Evolutionary conservation across 257 asterid genomes (phyloP), one percentile per base, ranked within the genome.

Genomic region (Verbena officinalis): DNA sequence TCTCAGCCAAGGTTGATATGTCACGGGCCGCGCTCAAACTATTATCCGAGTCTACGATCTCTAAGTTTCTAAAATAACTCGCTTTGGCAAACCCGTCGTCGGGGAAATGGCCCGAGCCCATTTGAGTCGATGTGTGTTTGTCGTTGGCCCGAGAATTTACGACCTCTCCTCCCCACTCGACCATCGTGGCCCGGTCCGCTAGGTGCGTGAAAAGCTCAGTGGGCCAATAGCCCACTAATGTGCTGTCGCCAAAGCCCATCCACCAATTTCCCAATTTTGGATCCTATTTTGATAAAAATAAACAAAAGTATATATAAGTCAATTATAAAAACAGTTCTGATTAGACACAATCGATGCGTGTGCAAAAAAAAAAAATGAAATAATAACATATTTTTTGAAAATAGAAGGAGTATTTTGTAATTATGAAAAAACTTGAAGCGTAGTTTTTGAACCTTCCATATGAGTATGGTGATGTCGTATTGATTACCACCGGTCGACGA

Each of bases 251-350:
- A 55, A 87, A 92, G 62, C 90, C 78, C 98, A 92, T 85, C 98
- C 98, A 89, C 98, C 96, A 92, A 71, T 87, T 87, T 31, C 98
- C 98, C 33, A 89, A 40, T 54, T 90, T 87, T 11, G 95, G 97
- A 54, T 92, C 98, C 98, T 92, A 44, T 65, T 34, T 63, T 36
- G 4, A 27, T 27, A 27, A 27, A 27, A 27, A 27, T 27, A 27
- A 27, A 5, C 4, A n/a, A n/a, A n/a, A n/a, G n/a, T n/a, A n/a
- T n/a, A n/a, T n/a, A n/a, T n/a, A n/a, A n/a, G n/a, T n/a, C n/a
- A n/a, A n/a, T n/a, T n/a, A n/a, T n/a, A n/a, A n/a, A n/a, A n/a
- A n/a, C n/a, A n/a, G n/a, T n/a, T n/a, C n/a, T n/a, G 33, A 27
- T 27, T 27, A 2, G 5, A 27, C 33, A 2, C 33, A 27, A n/a